Base-by-base conservation (phyloP, 768 basidiomycete genomes). In the Fibroporia radiculosa region DNA sequence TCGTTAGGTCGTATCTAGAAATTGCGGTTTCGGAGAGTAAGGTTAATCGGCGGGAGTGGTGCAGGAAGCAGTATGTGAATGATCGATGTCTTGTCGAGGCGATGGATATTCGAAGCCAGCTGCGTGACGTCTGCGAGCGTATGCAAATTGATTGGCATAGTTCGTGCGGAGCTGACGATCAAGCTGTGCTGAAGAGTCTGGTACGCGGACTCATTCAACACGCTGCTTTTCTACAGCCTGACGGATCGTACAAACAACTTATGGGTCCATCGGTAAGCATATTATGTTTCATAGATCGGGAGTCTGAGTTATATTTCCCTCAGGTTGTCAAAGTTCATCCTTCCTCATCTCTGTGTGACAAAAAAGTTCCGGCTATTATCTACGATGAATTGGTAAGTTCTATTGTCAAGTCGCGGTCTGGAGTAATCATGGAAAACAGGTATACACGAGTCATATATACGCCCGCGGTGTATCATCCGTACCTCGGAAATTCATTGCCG, bases 381-480 rank as follows among this genome's bases (percentile, higher is more conserved):
- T 99, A 88, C 59, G 85, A 95, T 60, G 96, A 99, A 58, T 66
- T 99, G 58, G 95, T 96, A 49, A 57, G 84, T 68, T 12, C 28
- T 32, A 47, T 14, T 29, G n/a, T 31, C 25, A 25, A 2, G 26
- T 48, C 16, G 28, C 18, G 27, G 40, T 31, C 50, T 25, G 45
- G 22, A 39, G 32, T 40, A 23, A 41, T 19, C 20, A 23, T 24
- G 6, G 25, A n/a, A 26, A 16, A n/a, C 55, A 89, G 85, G 71
- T 90, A 38, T 80, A 82, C 56, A 92, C 90, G 13, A 85, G 75
- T 48, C 80, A 82, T 45, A 81, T 89, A 31, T 98, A 93, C 55
- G 93, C 93, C 2, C 81, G 93, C 2, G 86, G 84, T n/a, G 93
- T 95, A 10, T 93, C 93, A 0, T 68, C 78, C 1, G 77, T 97